Conservation (phyloP, 2,329 filamentous ascomycete species). For the Fusarium luffae region DNA sequence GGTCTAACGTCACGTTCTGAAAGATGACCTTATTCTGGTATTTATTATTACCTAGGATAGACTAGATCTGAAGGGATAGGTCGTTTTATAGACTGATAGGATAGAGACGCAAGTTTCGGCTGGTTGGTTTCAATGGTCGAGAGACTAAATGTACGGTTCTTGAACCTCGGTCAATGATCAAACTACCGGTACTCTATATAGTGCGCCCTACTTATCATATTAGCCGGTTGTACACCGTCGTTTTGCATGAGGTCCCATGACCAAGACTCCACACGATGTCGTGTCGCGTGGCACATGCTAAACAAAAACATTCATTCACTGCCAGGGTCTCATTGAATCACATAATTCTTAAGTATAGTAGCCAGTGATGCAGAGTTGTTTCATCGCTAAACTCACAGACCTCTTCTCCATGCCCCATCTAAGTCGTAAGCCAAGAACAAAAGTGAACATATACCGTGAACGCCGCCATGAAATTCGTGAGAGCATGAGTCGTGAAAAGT, state of each 20-base stretch:
- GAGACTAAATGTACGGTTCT: background rate
- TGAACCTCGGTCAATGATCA: slow-evolving; percentile 6
- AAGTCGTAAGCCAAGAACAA: slow-evolving; percentile 18
- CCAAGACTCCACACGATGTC: slow-evolving; percentile 32
- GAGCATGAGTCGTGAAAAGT: slow-evolving; percentile 34
- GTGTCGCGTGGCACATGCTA: slow-evolving; percentile 24
- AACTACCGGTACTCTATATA: background rate
- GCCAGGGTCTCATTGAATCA: slow-evolving; percentile 11
- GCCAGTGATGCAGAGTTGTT: slow-evolving; percentile 9
- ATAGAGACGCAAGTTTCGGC: background rate
- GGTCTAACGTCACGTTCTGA: background rate
- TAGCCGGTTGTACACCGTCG: slow-evolving; percentile 36
- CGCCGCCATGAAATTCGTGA: slow-evolving; percentile 32
- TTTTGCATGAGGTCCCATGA: slow-evolving; percentile 33
- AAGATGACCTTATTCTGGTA: background rate
- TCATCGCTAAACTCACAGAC: slow-evolving; percentile 11
- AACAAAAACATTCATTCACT: slow-evolving; percentile 1
- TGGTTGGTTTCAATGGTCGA: background rate
- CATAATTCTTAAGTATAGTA: slow-evolving; percentile 22
- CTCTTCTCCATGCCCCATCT: slow-evolving; percentile 18
- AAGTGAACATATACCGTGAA: slow-evolving; percentile 19
- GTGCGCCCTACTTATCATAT: slow-evolving; percentile 2
- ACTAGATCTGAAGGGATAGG: background rate
- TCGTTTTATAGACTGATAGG: background rate
- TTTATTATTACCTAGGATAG: background rate